Base-by-base conservation (phyloP, 345 rosid species). In the Eucalyptus marginata region DNA sequence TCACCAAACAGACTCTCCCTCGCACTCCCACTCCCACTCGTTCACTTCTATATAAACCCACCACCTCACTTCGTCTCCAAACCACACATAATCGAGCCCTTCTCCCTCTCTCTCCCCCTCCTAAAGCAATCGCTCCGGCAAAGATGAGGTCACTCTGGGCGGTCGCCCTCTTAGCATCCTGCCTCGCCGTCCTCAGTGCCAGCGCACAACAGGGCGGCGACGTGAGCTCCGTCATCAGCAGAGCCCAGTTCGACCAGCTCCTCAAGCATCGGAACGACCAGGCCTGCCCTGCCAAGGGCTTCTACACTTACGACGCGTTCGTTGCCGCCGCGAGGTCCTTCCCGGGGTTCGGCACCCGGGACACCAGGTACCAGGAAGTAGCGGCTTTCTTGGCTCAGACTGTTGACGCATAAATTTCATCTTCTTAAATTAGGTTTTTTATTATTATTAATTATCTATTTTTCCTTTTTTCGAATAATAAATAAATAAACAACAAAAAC, bases 211-310 rank as follows among this genome's bases (percentile, higher is more conserved):
- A 13, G 2, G 89, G 86, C 29, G 91, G 86, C 49, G 31, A 66
- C 17, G 11, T 66, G 76, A 66, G 90, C 51, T 49, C 90, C 1
- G 4, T 93, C 13, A 90, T 93, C 31, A 92, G 90, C 89, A 88
- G 5, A 51, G 81, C 90, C 46, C 59, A 64, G 49, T 95, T 93
- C 49, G 91, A 93, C 13, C 92, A 92, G 9, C 92, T 95, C 88
- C 83, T 95, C 33, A 95, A 93, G 89, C 94, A 95, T 51, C 92
- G 95, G 7, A 93, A 93, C 83, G 94, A 93, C 54, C 91, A 88
- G 8, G 94, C 93, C 4, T 14, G 51, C 51, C 40, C 4, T 3
- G 40, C 40, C 4, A 36, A 36, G 40, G 40, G 40, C 40, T 36
- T 36, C 40, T 36, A 36, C 36, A 36, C 36, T 36, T 36, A 36